Evolutionary conservation across 1,284 basidiomycete species (phyloP).

Genomic region (Rhodotorula sp.): DNA sequence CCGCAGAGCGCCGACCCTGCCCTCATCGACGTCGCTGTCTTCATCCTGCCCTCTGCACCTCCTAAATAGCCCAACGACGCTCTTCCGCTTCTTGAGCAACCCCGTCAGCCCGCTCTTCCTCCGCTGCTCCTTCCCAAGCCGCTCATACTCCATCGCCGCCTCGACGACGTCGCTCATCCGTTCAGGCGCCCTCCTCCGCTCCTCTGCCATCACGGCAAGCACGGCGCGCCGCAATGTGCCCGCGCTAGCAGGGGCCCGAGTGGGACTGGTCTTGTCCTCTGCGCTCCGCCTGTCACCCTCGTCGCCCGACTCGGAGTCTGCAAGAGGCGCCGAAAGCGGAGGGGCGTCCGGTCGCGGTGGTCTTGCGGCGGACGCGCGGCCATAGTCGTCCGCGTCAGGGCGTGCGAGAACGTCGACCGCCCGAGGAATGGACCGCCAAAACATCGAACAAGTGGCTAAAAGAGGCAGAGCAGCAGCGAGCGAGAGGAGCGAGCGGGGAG

Average conservation of each 20-base stretch:
- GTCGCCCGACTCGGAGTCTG: not conserved
- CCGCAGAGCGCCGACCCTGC: no score
- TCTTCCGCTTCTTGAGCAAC: not conserved
- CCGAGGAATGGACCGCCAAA: conserved; percentile 4
- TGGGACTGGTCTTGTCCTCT: rapidly evolving
- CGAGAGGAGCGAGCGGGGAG: not conserved
- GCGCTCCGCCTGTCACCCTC: not conserved
- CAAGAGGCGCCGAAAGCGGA: not conserved
- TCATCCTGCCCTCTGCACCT: not conserved
- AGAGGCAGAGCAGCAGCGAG: not conserved
- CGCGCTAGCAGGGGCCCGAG: not conserved
- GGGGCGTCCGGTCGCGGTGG: not conserved
- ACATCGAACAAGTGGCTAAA: not conserved
- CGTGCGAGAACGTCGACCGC: conserved; percentile 8
- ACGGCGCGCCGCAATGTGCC: not conserved
- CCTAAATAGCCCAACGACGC: conserved; percentile 5
- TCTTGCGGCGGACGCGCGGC: not conserved
- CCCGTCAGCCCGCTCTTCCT: not conserved
- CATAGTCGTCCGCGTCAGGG: not conserved
- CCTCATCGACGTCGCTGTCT: not conserved
- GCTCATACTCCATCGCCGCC: not conserved
- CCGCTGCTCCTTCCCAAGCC: not conserved
- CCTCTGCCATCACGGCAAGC: conserved; percentile 6
- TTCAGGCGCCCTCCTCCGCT: not conserved
- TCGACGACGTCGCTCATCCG: conserved; percentile 9